phyloP scores from a whole-genome alignment of 108 stramenopile species.

The Nitzschia sp. region DNA sequence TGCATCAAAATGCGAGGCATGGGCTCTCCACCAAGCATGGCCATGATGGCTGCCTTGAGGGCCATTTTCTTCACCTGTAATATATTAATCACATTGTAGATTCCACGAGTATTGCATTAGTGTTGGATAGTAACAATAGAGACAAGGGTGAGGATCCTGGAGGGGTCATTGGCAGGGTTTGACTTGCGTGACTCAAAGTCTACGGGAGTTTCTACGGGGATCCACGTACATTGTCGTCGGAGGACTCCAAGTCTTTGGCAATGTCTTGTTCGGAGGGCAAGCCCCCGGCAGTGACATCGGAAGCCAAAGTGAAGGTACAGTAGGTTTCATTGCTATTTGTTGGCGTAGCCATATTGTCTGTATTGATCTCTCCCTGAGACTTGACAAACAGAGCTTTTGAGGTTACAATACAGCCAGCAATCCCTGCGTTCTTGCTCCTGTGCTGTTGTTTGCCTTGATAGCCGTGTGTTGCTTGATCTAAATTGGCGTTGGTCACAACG shows the following conservation, averaged over 20 bases:
- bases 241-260: conserved; percentile 89
- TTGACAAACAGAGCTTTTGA: too few relatives aligned
- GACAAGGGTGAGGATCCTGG: neutral
- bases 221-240: conserved; percentile 71
- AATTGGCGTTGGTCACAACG: too few relatives aligned
- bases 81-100: neutral
- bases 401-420: too few relatives aligned
- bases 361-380: too few relatives aligned
- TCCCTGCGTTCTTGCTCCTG: too few relatives aligned
- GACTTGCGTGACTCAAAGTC: conserved; percentile 7
- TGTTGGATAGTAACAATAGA: neutral
- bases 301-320: conserved; percentile 95
- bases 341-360: conserved; percentile 32
- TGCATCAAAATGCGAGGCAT: conserved; percentile 98
- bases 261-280: conserved; percentile 93
- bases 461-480: too few relatives aligned
- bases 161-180: conserved; percentile 19
- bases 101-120: neutral
- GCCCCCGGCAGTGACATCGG: conserved; percentile 87
- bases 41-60: conserved; percentile 96
- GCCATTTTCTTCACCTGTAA: conserved; percentile 85
- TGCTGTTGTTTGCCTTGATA: too few relatives aligned
- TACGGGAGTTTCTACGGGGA: conserved; percentile 13
- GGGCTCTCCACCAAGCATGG: conserved; percentile 95
- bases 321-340: conserved; percentile 86